Evolutionary conservation across 805 yeast species (phyloP).

Genomic region (Kuraishia hungarica): DNA sequence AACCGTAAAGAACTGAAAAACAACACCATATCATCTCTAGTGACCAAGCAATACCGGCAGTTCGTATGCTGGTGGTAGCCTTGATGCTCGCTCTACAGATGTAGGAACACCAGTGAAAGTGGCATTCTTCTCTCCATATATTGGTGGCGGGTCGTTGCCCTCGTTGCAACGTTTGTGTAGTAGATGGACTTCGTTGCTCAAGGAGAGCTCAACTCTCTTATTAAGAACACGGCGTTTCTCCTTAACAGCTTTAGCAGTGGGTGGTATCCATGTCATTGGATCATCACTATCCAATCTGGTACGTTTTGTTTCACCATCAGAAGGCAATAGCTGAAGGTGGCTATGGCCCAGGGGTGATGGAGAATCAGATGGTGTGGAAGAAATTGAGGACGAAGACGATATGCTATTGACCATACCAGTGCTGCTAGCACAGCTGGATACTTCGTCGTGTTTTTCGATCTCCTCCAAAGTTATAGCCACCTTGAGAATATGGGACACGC

Average conservation of each 20-base stretch:
- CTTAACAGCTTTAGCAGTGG: background rate
- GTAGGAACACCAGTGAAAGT: background rate
- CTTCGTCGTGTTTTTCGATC: slow-evolving; percentile 3
- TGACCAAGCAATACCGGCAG: background rate
- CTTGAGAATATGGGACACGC: slow-evolving; percentile 12
- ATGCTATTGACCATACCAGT: background rate
- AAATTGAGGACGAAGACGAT: background rate
- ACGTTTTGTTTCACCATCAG: background rate
- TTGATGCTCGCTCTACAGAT: background rate
- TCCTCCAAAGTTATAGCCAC: slow-evolving; percentile 5
- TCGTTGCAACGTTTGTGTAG: background rate
- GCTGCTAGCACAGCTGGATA: background rate
- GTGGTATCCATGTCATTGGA: background rate
- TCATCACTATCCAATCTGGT: background rate
- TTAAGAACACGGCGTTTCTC: background rate
- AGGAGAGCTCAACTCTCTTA: background rate
- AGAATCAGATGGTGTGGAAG: background rate
- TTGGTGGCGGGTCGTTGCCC: background rate
- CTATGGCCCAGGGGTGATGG: background rate
- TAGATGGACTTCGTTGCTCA: background rate
- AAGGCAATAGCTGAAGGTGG: background rate
- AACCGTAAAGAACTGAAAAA: background rate
- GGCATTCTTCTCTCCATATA: background rate
- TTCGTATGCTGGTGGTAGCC: background rate
- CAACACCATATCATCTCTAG: background rate